Evolutionary conservation across 768 basidiomycete genomes (phyloP), one percentile per base, ranked within the genome.

Genomic region (Xanthoconium purpureum): DNA sequence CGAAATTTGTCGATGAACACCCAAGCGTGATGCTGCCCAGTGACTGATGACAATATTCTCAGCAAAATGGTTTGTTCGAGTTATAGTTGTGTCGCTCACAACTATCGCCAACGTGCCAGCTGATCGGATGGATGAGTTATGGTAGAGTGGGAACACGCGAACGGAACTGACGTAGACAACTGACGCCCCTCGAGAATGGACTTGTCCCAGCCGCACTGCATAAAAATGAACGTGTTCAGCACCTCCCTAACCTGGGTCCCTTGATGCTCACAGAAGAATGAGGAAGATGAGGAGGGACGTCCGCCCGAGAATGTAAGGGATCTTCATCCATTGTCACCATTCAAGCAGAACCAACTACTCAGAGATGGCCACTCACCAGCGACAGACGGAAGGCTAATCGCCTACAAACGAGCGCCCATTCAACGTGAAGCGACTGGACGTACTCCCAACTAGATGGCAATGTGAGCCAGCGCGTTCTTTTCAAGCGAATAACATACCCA

Each of bases 1-100:
- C 48, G 24, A 68, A 58, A 42, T 61, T 67, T 1, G 46, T 56
- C 0, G 68, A 67, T n/a, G 63, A 56, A 36, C 68, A 70, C n/a
- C 30, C 63, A 1, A 70, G 12, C 11, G 55, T 49, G 11, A 57
- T n/a, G 42, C 33, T 33, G 12, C 45, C 54, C 3, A 47, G 13
- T 11, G 57, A 12, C 67, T 68, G 40, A 37, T 2, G 15, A 33
- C 5, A 15, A 18, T 2, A 11, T 8, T 36, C 28, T n/a, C 3
- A 29, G 13, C 5, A 46, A 32, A 24, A 1, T n/a, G 6, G n/a
- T 6, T 39, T 6, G 28, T 24, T 4, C 24, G 17, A 20, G 9
- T 1, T 14, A 11, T 15, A 8, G 15, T 11, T 7, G 15, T 6
- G 18, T 40, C 2, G 2, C 63, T 52, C 42, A 68, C 67, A 2